These are phyloP conservation scores for Lecanicillium sp. DNA, from an alignment of 2,329 filamentous ascomycete species.

Conservation along the genomic window DNA sequence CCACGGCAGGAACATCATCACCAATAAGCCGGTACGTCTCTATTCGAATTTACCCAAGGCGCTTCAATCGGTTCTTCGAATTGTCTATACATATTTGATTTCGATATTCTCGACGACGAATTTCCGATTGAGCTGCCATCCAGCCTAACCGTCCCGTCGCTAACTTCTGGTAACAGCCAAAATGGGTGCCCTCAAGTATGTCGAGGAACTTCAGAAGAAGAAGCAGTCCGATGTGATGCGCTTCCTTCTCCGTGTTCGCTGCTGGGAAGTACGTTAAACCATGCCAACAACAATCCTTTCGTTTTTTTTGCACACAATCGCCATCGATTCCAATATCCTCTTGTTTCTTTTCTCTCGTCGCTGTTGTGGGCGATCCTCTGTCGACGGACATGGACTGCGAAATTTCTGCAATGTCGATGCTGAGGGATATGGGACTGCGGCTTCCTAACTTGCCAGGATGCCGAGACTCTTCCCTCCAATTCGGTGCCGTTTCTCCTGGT, in stretches of 20 bases:
- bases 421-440: not conserved
- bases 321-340: constrained; percentile 9
- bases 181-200: constrained; percentile 99
- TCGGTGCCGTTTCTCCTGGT: not conserved
- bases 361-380: constrained; percentile 14
- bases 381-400: constrained; percentile 5
- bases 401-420: not conserved
- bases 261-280: constrained; percentile 90
- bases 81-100: constrained; percentile 2
- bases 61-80: constrained; percentile 3
- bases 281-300: constrained; percentile 22
- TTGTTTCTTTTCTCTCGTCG: not conserved
- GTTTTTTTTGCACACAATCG: constrained; percentile 17
- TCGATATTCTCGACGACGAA: not conserved
- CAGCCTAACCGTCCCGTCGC: constrained; percentile 16
- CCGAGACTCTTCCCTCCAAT: no score
- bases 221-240: constrained; percentile 99
- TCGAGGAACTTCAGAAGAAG: constrained; percentile 99
- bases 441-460: not conserved
- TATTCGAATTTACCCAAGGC: not conserved
- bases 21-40: constrained; percentile 33
- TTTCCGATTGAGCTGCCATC: constrained; percentile 7
- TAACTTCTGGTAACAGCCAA: constrained; percentile 44
- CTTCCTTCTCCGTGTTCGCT: constrained; percentile 99
- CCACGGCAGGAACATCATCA: constrained; percentile 29